Percentiles rank a stretch among this genome's conserved stretches.
Conservation (phyloP, 2,329 filamentous ascomycete genomes). For the Dryadomyces sulphureus region DNA sequence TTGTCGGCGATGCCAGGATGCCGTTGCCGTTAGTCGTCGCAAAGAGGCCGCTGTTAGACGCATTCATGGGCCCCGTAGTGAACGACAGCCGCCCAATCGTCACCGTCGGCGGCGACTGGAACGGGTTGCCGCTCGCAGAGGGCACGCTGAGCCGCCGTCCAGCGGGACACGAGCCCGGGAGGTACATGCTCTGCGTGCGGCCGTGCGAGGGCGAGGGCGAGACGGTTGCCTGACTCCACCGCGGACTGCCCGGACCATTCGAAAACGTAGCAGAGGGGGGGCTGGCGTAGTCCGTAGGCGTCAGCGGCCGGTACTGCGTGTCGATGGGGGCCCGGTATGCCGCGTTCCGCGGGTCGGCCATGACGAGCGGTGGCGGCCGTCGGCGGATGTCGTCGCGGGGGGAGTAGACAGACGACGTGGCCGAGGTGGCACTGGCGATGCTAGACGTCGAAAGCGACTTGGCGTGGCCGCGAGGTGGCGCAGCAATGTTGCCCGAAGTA, state of each 20-base stretch:
- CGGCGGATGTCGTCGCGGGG: slow-evolving; percentile 52
- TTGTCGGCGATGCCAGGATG: slow-evolving; percentile 50
- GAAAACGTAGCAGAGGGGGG: slow-evolving; percentile 76
- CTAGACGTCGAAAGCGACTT: slow-evolving; percentile 80
- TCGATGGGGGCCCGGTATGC: slow-evolving; percentile 52
- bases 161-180: slow-evolving; percentile 46
- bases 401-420: slow-evolving; percentile 53
- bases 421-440: slow-evolving; percentile 56
- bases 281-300: slow-evolving; percentile 63
- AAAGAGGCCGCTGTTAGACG: slow-evolving; percentile 40
- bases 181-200: slow-evolving; percentile 58
- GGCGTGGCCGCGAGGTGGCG: slow-evolving; percentile 63
- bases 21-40: slow-evolving; percentile 38
- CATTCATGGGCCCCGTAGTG: slow-evolving; percentile 36
- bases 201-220: slow-evolving; percentile 61
- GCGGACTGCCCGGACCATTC: slow-evolving; percentile 60
- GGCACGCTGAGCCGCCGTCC: slow-evolving; percentile 71
- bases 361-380: slow-evolving; percentile 68
- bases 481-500: slow-evolving; percentile 58
- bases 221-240: slow-evolving; percentile 50
- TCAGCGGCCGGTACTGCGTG: slow-evolving; percentile 48
- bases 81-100: slow-evolving; percentile 42
- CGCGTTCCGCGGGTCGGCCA: slow-evolving; percentile 57
- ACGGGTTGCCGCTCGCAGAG: slow-evolving; percentile 53
- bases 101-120: slow-evolving; percentile 46